Percentiles rank a stretch among this genome's conserved stretches.
phyloP scores from a whole-genome alignment of 2,329 filamentous ascomycete species.

The Nannizziopsis barbatae region DNA sequence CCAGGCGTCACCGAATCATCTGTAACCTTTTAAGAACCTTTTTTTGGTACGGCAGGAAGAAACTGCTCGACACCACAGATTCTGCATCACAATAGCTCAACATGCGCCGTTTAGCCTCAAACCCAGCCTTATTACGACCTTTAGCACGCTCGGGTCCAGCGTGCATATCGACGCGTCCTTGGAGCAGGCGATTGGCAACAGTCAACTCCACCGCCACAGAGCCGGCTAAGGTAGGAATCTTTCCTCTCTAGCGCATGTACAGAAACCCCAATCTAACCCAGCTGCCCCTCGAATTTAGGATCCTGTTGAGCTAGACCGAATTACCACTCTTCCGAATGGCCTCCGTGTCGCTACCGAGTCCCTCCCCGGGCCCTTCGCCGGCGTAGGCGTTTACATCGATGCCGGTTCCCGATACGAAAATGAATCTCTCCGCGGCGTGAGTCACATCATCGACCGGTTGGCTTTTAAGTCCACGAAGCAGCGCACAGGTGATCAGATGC shows the following conservation, averaged over 20 bases:
- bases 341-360: constrained; percentile 90
- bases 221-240: background rate
- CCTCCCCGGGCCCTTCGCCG: constrained; percentile 85
- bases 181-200: constrained; percentile 1
- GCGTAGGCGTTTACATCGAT: constrained; percentile 90
- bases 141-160: background rate
- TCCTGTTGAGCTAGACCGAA: constrained; percentile 71
- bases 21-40: background rate
- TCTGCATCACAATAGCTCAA: background rate
- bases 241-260: background rate
- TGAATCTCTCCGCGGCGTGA: constrained; percentile 70
- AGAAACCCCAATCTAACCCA: background rate
- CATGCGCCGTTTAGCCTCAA: constrained; percentile 7
- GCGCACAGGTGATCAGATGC: constrained; percentile 68
- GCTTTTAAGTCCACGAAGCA: constrained; percentile 80
- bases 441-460: constrained; percentile 89
- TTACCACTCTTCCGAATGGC: constrained; percentile 85
- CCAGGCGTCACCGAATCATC: background rate
- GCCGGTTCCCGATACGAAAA: constrained; percentile 92
- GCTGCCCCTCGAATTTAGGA: constrained; percentile 44
- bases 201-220: background rate
- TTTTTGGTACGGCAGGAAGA: background rate
- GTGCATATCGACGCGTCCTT: background rate
- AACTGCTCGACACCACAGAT: background rate
- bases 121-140: background rate